These are phyloP conservation scores for Sporobolomyces roseus DNA, from an alignment of 768 basidiomycete genomes.

Conservation along the genomic window DNA sequence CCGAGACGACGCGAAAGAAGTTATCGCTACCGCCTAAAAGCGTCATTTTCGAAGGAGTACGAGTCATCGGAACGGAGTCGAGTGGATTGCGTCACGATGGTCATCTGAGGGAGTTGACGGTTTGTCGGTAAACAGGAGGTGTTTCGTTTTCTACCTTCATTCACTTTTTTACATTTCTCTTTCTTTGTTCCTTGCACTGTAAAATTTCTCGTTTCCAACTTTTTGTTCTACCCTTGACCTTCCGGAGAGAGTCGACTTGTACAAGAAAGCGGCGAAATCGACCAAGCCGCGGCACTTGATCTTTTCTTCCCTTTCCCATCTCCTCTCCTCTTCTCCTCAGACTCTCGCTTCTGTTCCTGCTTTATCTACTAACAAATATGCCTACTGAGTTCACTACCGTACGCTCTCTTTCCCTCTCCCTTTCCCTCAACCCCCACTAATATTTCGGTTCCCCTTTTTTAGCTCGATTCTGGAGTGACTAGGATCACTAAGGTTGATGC, in stretches of 20 bases:
- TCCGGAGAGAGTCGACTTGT: background rate
- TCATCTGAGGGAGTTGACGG: too few relatives aligned
- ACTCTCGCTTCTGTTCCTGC: too few relatives aligned
- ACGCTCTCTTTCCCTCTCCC: background rate
- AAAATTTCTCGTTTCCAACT: too few relatives aligned
- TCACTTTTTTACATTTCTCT: too few relatives aligned
- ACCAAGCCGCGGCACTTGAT: background rate
- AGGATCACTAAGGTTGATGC: slow-evolving; percentile 41
- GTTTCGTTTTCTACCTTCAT: too few relatives aligned
- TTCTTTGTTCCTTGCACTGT: too few relatives aligned
- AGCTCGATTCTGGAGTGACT: slow-evolving; percentile 38
- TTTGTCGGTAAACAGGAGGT: too few relatives aligned
- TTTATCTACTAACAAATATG: background rate
- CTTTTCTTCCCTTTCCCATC: background rate
- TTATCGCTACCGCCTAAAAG: slow-evolving; percentile 34
- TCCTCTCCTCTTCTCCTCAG: background rate
- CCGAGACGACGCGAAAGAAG: slow-evolving; percentile 39
- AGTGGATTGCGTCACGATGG: too few relatives aligned
- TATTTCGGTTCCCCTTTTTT: too few relatives aligned
- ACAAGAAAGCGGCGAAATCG: too few relatives aligned
- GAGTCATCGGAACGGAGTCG: too few relatives aligned
- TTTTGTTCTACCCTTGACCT: background rate
- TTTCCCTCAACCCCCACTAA: background rate
- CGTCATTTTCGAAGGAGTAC: background rate
- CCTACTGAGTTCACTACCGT: slow-evolving; percentile 32